A percentile compares a stretch with the other conserved stretches of the same genome.
These are phyloP conservation scores for Termitomyces sp. DNA, from an alignment of 768 basidiomycete genomes.

Conservation along the genomic window DNA sequence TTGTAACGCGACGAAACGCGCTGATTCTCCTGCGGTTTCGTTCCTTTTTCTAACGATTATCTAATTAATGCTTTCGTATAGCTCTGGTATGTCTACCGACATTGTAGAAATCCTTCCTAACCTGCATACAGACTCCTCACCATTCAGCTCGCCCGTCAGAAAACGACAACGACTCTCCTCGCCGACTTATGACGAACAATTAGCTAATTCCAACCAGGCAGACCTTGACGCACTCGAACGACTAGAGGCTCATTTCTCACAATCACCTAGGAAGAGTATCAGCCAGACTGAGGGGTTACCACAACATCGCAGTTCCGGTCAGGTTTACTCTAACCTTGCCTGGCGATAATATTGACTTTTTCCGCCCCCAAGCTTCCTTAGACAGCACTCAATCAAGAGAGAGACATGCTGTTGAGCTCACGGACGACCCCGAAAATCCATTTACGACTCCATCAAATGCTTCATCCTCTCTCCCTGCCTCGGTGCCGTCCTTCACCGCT, in stretches of 20 bases:
- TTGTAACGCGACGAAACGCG: conserved; percentile 21
- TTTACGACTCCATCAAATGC: conserved; percentile 19
- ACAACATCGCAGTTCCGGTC: conserved; percentile 3
- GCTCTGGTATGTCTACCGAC: not conserved
- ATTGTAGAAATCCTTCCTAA: not conserved
- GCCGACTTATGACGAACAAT: conserved; percentile 54
- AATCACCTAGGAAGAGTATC: conserved; percentile 6
- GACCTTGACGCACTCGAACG: conserved; percentile 51
- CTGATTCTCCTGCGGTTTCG: conserved; percentile 1
- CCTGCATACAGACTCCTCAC: conserved; percentile 17
- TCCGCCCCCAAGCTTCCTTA: not conserved
- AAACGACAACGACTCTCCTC: conserved; percentile 64
- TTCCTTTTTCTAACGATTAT: not conserved
- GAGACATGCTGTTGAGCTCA: conserved; percentile 4
- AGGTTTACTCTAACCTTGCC: not conserved
- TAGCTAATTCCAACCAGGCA: conserved; percentile 46
- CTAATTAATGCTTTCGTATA: not conserved
- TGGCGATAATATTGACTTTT: not conserved
- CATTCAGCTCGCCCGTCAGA: conserved; percentile 36
- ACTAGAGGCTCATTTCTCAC: conserved; percentile 36
- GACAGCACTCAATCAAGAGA: not conserved
- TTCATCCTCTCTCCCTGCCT: conserved; percentile 7
- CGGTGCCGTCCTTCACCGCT: conserved; percentile 4
- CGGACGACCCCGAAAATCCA: conserved; percentile 39
- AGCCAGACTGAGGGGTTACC: not conserved